Percentiles rank a stretch among this genome's conserved stretches.
phyloP scores from a whole-genome alignment of 352 stramenopile species.

The Phytophthora pinifolia region DNA sequence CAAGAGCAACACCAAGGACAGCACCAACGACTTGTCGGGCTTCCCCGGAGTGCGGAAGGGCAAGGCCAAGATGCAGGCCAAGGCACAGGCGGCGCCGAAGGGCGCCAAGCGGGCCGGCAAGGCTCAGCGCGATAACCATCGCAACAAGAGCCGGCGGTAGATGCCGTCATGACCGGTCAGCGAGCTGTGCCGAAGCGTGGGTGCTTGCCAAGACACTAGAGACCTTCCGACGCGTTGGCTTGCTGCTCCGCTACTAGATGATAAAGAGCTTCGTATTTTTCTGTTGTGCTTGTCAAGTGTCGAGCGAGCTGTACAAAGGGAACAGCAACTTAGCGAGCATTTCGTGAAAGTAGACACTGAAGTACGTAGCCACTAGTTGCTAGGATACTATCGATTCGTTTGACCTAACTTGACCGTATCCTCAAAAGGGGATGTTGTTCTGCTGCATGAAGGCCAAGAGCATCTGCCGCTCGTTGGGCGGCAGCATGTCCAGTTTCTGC shows the following conservation, averaged over 20 bases:
- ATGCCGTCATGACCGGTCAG: slow-evolving; percentile 8
- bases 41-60: slow-evolving; percentile 55
- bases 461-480: slow-evolving; percentile 77
- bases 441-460: slow-evolving; percentile 82
- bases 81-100: slow-evolving; percentile 26
- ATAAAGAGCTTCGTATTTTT: slow-evolving; percentile 29
- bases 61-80: slow-evolving; percentile 41
- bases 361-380: slow-evolving; percentile 4
- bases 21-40: slow-evolving; percentile 76
- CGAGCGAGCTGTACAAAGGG: neutral
- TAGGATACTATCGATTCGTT: slow-evolving; percentile 13
- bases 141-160: slow-evolving; percentile 53
- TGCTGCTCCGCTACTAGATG: slow-evolving; percentile 26
- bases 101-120: slow-evolving; percentile 63
- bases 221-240: slow-evolving; percentile 13
- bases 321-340: neutral
- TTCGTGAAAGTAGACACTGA: neutral
- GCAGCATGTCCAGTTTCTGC: slow-evolving; percentile 79
- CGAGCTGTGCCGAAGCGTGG: slow-evolving; percentile 5
- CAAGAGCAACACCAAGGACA: slow-evolving; percentile 83
- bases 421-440: slow-evolving; percentile 66
- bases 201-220: slow-evolving; percentile 14
- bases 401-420: slow-evolving; percentile 1
- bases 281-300: slow-evolving; percentile 9
- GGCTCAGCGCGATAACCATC: slow-evolving; percentile 46